These are phyloP conservation scores for Trichoderma afroharzianum DNA, from an alignment of 2,329 filamentous ascomycete genomes.

Conservation along the genomic window DNA sequence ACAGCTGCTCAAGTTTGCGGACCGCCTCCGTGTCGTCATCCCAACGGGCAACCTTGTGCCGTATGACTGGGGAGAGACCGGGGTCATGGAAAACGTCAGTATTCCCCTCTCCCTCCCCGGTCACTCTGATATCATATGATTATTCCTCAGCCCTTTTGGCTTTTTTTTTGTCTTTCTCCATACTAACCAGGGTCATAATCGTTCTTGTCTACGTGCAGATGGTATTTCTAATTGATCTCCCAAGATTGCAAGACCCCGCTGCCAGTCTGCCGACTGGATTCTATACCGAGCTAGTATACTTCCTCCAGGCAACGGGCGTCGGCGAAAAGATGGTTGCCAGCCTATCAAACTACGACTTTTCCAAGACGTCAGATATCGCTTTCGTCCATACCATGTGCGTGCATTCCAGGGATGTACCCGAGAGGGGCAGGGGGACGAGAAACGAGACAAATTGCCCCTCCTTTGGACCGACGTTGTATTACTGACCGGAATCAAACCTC, in stretches of 20 bases:
- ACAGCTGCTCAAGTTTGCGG: conserved; percentile 76
- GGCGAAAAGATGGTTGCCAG: conserved; percentile 63
- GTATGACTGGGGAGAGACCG: conserved; percentile 86
- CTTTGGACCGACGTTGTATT: not conserved
- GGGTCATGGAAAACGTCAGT: conserved; percentile 75
- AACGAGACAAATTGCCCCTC: not conserved
- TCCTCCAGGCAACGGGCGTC: conserved; percentile 64
- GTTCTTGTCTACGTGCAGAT: conserved; percentile 46
- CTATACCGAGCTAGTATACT: conserved; percentile 65
- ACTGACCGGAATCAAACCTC: conserved; percentile 18
- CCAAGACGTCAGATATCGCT: conserved; percentile 63
- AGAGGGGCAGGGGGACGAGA: not conserved
- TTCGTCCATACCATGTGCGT: conserved; percentile 84
- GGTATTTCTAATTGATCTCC: conserved; percentile 90
- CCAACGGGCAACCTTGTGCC: conserved; percentile 82
- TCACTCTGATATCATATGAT: not conserved
- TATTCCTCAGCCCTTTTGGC: not conserved
- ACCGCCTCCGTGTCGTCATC: conserved; percentile 73
- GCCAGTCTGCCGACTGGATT: conserved; percentile 47
- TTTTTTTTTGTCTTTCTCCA: not conserved
- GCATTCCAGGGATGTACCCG: not conserved
- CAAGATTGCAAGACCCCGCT: conserved; percentile 47
- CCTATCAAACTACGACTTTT: conserved; percentile 77
- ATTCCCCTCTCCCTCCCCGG: not conserved
- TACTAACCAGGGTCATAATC: not conserved